Evolutionary conservation across 2,329 filamentous ascomycete genomes (phyloP), one percentile per base, ranked within the genome.

Genomic region (Pezicula carpinea): DNA sequence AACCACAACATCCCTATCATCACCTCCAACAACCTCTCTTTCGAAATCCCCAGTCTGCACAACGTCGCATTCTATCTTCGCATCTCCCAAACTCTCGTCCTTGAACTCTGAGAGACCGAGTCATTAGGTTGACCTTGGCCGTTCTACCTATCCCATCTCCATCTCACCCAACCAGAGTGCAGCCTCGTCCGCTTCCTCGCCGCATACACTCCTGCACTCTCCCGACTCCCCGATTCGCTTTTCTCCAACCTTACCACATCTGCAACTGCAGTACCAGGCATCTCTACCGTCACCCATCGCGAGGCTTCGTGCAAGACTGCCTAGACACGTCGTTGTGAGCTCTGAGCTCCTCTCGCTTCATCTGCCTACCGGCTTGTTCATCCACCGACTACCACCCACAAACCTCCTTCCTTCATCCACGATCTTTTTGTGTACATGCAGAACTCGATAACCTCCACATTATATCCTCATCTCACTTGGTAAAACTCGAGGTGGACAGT

Each of bases 381-480:
- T 15, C 29, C 38, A 22, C 38, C 38, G 21, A 40, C 38, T 22
- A 40, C 26, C 18, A 15, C n/a, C 19, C 22, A 23, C 22, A 19
- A 40, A 13, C 38, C 18, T 26, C 17, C 19, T 26, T 23, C 50
- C 44, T 34, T 46, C 41, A 22, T 32, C 19, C 40, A 44, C 39
- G 15, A 48, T 39, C 33, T 22, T 31, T 51, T 31, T 21, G 58
- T 61, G 56, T 62, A 60, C 60, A 68, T 68, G 64, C 62, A 58
- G 57, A 64, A 65, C 60, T 49, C 58, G 48, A 54, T 64, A 41
- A 62, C 62, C 39, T 51, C 60, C 39, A 63, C 40, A 44, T 56
- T 64, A 23, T 63, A 63, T 47, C 61, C 63, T 45, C 64, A 66
- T 50, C 52, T 65, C 47, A 58, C 49, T 52, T 60, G 64, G 63